phyloP scores from a whole-genome alignment of 2,329 filamentous ascomycete species.

The Aschersonia sp. region DNA sequence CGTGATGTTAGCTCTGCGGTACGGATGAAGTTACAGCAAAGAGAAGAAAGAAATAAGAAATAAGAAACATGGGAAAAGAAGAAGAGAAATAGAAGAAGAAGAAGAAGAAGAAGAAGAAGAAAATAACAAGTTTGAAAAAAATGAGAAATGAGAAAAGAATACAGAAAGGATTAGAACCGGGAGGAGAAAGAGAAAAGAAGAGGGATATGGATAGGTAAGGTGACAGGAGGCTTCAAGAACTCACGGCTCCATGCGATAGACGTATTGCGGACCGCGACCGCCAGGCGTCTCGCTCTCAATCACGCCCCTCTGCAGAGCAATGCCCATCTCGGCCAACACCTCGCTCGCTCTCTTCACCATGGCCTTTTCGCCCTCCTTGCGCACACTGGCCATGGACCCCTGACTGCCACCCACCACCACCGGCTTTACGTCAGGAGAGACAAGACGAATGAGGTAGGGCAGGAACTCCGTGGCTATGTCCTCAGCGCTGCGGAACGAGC shows the following conservation, averaged over 20 bases:
- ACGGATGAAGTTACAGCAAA: background rate
- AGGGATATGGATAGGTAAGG: too few species aligned
- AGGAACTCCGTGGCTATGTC: conserved; percentile 70
- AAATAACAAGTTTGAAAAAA: too few species aligned
- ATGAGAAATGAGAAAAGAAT: too few species aligned
- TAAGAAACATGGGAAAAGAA: conserved; percentile 4
- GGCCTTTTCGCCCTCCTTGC: conserved; percentile 69
- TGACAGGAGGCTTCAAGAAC: conserved; percentile 18
- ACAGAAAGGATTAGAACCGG: background rate
- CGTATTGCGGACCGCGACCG: conserved; percentile 52
- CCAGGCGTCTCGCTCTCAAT: conserved; percentile 54
- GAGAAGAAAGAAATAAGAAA: background rate
- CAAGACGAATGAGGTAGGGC: conserved; percentile 69
- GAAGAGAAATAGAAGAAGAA: background rate
- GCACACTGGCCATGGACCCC: conserved; percentile 64
- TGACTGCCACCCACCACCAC: conserved; percentile 63
- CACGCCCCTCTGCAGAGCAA: conserved; percentile 66
- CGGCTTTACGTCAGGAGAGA: conserved; percentile 83
- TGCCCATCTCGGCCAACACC: conserved; percentile 69
- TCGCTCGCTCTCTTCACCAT: conserved; percentile 71
- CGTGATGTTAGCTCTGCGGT: too few species aligned
- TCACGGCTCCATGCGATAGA: conserved; percentile 92
- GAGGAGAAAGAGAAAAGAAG: conserved; percentile 4
- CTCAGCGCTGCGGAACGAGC: conserved; percentile 67
- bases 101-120: too few species aligned